A percentile compares a stretch with the other conserved stretches of the same genome.
phyloP scores from a whole-genome alignment of 208 protist genomes.

The Trypanosoma platydactyli region DNA sequence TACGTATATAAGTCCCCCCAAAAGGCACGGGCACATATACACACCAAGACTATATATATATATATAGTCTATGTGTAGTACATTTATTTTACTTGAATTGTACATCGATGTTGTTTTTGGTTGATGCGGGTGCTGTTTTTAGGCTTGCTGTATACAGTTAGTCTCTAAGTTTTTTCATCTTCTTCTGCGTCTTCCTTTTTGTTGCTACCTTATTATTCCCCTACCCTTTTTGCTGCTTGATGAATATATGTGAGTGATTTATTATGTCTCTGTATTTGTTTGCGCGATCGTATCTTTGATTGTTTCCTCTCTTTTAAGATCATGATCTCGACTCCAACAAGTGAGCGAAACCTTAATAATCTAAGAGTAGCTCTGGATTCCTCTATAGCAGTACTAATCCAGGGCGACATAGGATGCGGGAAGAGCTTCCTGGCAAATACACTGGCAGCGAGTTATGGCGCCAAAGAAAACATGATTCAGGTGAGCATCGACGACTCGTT shows the following conservation, averaged over 20 bases:
- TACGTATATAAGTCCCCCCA: neutral
- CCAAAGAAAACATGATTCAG: slow-evolving; percentile 79
- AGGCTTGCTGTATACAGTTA: neutral
- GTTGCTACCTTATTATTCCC: no score
- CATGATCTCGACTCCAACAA: slow-evolving; percentile 77
- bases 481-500: slow-evolving; percentile 97
- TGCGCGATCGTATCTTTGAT: slow-evolving; percentile 11
- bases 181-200: no score
- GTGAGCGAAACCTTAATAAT: slow-evolving; percentile 65
- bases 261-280: slow-evolving; percentile 16
- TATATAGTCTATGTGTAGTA: neutral
- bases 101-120: slow-evolving; percentile 28
- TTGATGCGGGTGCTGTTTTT: neutral
- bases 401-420: slow-evolving; percentile 85
- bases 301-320: slow-evolving; percentile 18
- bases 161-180: no score
- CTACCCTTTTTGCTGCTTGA: slow-evolving; percentile 8
- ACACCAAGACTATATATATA: no score
- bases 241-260: slow-evolving; percentile 13
- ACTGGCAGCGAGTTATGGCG: slow-evolving; percentile 54
- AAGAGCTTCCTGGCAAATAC: slow-evolving; percentile 75
- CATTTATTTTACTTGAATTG: slow-evolving; percentile 22
- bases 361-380: slow-evolving; percentile 57
- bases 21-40: no score
- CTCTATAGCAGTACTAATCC: slow-evolving; percentile 78